A percentile compares a stretch with the other conserved stretches of the same genome.
phyloP scores from a whole-genome alignment of 768 basidiomycete species.

The Collybiopsis confluens region DNA sequence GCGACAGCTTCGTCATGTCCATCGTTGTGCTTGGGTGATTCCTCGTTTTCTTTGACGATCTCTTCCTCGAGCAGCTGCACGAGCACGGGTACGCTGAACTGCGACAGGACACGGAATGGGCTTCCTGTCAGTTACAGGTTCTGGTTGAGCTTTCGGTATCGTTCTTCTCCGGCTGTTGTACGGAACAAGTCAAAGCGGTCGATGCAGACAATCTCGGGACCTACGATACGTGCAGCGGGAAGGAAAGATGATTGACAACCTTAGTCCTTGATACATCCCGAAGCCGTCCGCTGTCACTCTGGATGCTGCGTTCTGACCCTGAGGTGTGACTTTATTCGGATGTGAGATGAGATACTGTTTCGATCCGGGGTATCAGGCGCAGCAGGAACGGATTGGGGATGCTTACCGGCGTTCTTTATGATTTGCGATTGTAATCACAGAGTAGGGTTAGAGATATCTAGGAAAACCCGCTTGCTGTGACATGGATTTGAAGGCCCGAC shows the following conservation, averaged over 20 bases:
- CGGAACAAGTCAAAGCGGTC: conserved; percentile 56
- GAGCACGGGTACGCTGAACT: conserved; percentile 52
- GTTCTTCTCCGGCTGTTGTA: conserved; percentile 43
- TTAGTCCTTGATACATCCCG: too few relatives aligned
- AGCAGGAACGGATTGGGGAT: too few relatives aligned
- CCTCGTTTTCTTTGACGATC: conserved; percentile 16
- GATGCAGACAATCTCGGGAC: conserved; percentile 42
- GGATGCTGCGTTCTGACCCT: too few relatives aligned
- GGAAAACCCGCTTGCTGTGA: too few relatives aligned
- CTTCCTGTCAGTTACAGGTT: conserved; percentile 44
- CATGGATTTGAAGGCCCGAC: too few relatives aligned
- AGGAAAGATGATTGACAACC: neutral
- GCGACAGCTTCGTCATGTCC: neutral
- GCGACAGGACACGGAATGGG: conserved; percentile 39
- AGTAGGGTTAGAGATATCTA: too few relatives aligned
- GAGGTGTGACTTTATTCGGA: too few relatives aligned
- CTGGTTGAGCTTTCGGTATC: conserved; percentile 38
- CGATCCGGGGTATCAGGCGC: too few relatives aligned
- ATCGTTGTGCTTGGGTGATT: neutral
- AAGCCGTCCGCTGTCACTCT: too few relatives aligned
- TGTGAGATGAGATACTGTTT: too few relatives aligned
- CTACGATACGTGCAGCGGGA: neutral
- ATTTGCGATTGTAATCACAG: too few relatives aligned
- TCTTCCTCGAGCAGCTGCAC: conserved; percentile 45
- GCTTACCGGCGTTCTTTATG: too few relatives aligned